Percentiles rank a stretch among this genome's conserved stretches.
These are phyloP conservation scores for Cinnamomum chago DNA, from an alignment of 164 flowering plant species.

Conservation along the genomic window DNA sequence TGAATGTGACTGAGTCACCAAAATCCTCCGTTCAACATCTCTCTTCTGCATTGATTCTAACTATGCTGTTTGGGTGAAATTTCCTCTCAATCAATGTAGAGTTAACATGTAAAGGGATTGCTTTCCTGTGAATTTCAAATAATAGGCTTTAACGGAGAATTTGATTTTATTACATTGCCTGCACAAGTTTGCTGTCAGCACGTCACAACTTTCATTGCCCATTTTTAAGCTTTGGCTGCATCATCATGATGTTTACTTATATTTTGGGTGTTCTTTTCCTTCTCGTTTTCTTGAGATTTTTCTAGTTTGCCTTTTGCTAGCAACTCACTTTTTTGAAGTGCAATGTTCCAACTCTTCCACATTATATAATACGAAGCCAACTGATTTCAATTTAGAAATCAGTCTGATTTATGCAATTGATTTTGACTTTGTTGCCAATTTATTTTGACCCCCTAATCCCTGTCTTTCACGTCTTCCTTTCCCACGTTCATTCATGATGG, in stretches of 20 bases:
- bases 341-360: not conserved
- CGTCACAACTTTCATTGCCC: not conserved
- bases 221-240: not conserved
- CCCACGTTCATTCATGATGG: too few relatives aligned
- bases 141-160: not conserved
- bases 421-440: not conserved
- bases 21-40: not conserved
- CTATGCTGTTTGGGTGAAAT: not conserved
- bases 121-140: not conserved
- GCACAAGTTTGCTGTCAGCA: not conserved
- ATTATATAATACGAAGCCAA: not conserved
- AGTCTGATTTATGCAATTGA: not conserved
- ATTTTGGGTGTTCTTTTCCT: not conserved
- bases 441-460: too few relatives aligned
- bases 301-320: not conserved
- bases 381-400: not conserved
- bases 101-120: not conserved
- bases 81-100: not conserved
- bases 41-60: too few relatives aligned
- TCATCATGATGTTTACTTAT: not conserved
- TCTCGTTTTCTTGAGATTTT: not conserved
- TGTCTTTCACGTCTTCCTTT: too few relatives aligned
- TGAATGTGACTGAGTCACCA: not conserved
- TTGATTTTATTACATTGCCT: not conserved
- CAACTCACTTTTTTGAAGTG: not conserved